Base-by-base conservation (phyloP, 345 rosid genomes). In the Populus pruinosa region DNA sequence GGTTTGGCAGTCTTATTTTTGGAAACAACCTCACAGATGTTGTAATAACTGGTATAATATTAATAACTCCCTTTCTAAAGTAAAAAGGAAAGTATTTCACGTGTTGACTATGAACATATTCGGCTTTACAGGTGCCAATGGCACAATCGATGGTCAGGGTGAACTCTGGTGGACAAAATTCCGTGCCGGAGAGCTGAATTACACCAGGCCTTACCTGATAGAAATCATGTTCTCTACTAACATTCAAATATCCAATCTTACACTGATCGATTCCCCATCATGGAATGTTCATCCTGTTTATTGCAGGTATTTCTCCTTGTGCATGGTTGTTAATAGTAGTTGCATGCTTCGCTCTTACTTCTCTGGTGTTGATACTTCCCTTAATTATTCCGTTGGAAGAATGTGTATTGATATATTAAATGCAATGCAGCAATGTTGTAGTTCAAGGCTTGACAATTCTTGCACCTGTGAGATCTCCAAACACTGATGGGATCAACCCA, bases 241-340 rank as follows among this genome's bases (percentile, higher is more conserved):
- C 56, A 23, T 87, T 75, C 85, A 79, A 75, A 87, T 87, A 69
- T 87, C 88, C 4, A 78, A 85, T 63, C 77, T 87, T 72, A 85
- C 85, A 41, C 67, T 87, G 62, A 38, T 85, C 61, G 81, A 87
- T 67, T 87, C 90, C 5, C 87, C 90, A 3, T 87, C 82, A 21
- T 87, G 88, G 90, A 87, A 83, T 47, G 81, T 87, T 13, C 90
- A 87, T 75, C 90, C 87, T 77, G 80, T 83, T 27, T 87, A 87
- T 74, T 36, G 86, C 85, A 87, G 86, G 87, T 82, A 77, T 7
- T 29, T 23, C 61, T n/a, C 11, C 0, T 5, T 31, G 41, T 41
- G 18, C 33, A 13, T 49, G 16, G 2, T 8, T 29, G 31, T 44
- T n/a, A 29, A 20, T 67, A 59, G 11, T 36, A 8, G 14, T n/a